Base-by-base conservation (phyloP, 306 rosid species). In the Morella rubra region DNA sequence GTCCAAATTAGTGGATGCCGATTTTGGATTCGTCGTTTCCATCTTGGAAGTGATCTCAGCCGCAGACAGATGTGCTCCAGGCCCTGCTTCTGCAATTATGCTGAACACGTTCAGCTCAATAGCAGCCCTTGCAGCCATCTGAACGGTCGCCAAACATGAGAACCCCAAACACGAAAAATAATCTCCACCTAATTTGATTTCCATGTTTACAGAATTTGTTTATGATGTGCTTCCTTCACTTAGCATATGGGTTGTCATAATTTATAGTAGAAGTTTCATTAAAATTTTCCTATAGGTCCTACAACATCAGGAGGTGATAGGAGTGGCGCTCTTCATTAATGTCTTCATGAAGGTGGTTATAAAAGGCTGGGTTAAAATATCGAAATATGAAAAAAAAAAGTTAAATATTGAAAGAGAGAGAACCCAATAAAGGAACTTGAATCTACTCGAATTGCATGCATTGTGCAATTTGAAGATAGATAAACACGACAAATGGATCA, bases 1-100 rank as follows among this genome's bases (percentile, higher is more conserved):
- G 15, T 77, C 81, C 70, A 59, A 60, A 11, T 5, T 49, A 49
- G 47, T 46, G 42, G 20, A 24, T 3, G 32, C 53, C 5, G 53
- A 60, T 14, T 51, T 71, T 3, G 40, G 53, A 22, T 71, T 69
- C 52, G 51, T 37, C 40, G 47, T 49, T 8, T 76, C 55, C 6
- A 78, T 62, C 47, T 40, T 60, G 2, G 72, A 71, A 50, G 58
- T 51, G 14, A 71, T 71, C 14, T 78, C 76, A 9, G 37, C 42
- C 8, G 81, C 14, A 12, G 76, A 59, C 4, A 78, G 76, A 24
- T 78, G n/a, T 13, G 76, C 69, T 19, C n/a, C 72, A 10, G 52
- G 75, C 5, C 81, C 76, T 12, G 76, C 66, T 2, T 58, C 27
- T 14, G 81, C 81, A 9, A 77, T 77, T 49, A 58, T 77, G 4